Conservation (phyloP, 2,329 filamentous ascomycete species). For the Penicillium sp. region DNA sequence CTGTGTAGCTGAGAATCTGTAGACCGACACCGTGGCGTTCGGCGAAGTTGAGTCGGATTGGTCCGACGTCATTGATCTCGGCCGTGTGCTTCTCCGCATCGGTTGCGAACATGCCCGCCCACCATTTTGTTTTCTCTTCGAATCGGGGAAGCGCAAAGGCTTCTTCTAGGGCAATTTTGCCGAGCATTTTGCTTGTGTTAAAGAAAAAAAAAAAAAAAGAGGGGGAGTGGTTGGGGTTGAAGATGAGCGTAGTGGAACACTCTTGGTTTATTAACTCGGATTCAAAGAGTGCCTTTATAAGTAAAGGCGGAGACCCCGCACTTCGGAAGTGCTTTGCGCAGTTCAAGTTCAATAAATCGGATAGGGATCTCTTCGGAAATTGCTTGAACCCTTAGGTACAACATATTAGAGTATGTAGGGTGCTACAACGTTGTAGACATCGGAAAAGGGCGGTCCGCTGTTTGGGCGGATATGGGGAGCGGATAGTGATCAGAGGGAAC, state of each 20-base stretch:
- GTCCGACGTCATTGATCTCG: slow-evolving; percentile 54
- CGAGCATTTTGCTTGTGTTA: slow-evolving; percentile 48
- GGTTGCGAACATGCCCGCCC: slow-evolving; percentile 60
- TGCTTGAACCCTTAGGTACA: too few species aligned
- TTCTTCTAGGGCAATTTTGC: slow-evolving; percentile 63
- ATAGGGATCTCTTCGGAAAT: too few species aligned
- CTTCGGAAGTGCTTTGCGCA: neutral
- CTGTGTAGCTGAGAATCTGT: slow-evolving; percentile 50
- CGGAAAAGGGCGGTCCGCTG: neutral
- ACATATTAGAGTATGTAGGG: neutral
- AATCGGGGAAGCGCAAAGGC: slow-evolving; percentile 61
- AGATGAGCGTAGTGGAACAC: neutral
- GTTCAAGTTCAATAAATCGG: neutral
- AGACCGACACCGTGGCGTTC: slow-evolving; percentile 50
- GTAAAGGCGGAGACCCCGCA: slow-evolving; percentile 11
- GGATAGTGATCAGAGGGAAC: neutral
- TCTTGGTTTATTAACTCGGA: neutral
- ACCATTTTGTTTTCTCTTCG: slow-evolving; percentile 59
- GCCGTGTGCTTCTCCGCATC: slow-evolving; percentile 58
- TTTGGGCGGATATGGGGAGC: slow-evolving; percentile 9
- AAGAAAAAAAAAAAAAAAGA: too few species aligned
- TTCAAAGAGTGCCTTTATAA: slow-evolving; percentile 1
- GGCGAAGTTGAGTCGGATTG: slow-evolving; percentile 44
- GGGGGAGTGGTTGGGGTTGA: neutral
- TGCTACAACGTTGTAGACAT: neutral